phyloP scores from a whole-genome alignment of 2,329 filamentous ascomycete species.

The Cladosporium sp. region DNA sequence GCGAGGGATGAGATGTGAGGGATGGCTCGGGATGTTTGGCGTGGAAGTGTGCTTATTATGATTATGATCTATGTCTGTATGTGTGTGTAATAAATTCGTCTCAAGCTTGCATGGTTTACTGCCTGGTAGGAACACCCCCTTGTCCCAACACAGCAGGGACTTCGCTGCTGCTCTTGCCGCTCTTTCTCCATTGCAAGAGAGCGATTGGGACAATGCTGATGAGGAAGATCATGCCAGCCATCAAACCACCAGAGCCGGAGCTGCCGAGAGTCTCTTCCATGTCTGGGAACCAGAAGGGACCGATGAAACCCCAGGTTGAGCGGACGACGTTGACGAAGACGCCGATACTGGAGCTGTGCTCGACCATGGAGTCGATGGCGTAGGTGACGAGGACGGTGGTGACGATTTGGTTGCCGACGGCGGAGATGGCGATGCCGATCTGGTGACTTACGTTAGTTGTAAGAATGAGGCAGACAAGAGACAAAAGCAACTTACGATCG shows the following conservation, averaged over 20 bases:
- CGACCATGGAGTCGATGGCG: constrained; percentile 54
- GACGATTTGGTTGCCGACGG: constrained; percentile 57
- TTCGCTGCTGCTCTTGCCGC: neutral
- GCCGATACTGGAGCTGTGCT: constrained; percentile 52
- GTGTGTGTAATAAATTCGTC: neutral
- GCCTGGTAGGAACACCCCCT: neutral
- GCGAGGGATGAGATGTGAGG: neutral
- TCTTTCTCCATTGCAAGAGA: constrained; percentile 21
- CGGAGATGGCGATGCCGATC: constrained; percentile 43
- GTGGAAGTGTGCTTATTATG: neutral
- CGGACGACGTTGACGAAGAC: constrained; percentile 57
- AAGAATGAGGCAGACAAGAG: constrained; percentile 17
- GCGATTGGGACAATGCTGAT: constrained; percentile 24
- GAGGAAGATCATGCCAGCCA: constrained; percentile 31
- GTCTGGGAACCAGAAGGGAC: constrained; percentile 39
- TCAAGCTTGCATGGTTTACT: neutral
- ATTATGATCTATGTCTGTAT: constrained; percentile 1
- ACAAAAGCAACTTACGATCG: constrained; percentile 38
- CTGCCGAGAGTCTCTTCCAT: constrained; percentile 37
- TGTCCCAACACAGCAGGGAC: neutral
- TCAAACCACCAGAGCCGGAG: constrained; percentile 35
- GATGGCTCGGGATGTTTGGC: neutral
- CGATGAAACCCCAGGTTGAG: constrained; percentile 52
- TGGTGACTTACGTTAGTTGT: constrained; percentile 6
- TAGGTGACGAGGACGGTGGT: constrained; percentile 60